Percentiles rank a stretch among this genome's conserved stretches.
Conservation (phyloP, 192 early-diverging fungal species). For the Fimicolochytrium jonesii region DNA sequence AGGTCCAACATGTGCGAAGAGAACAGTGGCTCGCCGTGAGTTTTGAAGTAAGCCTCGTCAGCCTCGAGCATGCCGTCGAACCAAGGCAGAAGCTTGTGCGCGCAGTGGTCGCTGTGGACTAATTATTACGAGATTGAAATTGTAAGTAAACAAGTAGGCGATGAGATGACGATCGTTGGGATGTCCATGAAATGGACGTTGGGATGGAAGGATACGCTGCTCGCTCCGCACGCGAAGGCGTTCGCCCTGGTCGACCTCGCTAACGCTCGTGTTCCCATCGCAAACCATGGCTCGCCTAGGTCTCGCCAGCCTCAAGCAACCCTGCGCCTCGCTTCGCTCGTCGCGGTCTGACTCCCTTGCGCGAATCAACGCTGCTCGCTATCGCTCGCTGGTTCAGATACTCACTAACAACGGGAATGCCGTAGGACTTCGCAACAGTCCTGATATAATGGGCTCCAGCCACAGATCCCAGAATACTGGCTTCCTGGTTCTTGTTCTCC, state of each 20-base stretch:
- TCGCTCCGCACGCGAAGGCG: too few species aligned
- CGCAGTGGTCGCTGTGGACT: slow-evolving; percentile 95
- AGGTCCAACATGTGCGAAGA: slow-evolving; percentile 98
- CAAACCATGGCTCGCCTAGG: not conserved
- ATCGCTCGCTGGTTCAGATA: slow-evolving; percentile 2
- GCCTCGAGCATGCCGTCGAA: slow-evolving; percentile 95
- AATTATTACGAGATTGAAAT: slow-evolving; percentile 16
- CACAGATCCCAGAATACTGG: slow-evolving; percentile 84
- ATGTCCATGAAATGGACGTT: too few species aligned
- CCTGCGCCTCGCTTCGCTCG: too few species aligned
- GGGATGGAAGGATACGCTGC: too few species aligned
- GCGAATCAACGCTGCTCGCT: too few species aligned
- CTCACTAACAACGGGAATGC: slow-evolving; percentile 62
- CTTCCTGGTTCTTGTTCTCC: slow-evolving; percentile 81
- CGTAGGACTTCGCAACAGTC: slow-evolving; percentile 77
- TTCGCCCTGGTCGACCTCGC: too few species aligned
- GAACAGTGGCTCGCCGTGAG: slow-evolving; percentile 91
- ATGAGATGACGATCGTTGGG: not conserved
- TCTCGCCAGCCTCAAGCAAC: too few species aligned
- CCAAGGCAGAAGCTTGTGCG: slow-evolving; percentile 94
- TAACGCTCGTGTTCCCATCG: not conserved
- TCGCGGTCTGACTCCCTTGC: too few species aligned
- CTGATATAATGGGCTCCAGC: slow-evolving; percentile 86
- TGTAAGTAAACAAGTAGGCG: not conserved
- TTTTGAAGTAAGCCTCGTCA: slow-evolving; percentile 92